Percentiles rank a stretch among this genome's conserved stretches.
phyloP scores from a whole-genome alignment of 768 basidiomycete genomes.

The Mrakia gelida region DNA sequence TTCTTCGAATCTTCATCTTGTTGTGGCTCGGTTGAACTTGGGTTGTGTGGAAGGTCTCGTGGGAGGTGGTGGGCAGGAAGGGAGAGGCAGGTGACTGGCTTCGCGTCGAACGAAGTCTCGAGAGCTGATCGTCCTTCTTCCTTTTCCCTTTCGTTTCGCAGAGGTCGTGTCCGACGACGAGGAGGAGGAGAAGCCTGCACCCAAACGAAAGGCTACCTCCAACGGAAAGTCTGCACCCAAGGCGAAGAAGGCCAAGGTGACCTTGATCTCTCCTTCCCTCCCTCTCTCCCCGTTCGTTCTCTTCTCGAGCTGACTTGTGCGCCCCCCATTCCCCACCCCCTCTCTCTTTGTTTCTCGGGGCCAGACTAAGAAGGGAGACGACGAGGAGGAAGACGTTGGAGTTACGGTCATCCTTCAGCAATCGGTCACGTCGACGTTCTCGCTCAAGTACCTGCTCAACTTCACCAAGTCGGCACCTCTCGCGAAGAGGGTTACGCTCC shows the following conservation, averaged over 20 bases:
- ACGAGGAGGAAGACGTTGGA: conserved; percentile 51
- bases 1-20: neutral
- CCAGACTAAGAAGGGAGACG: conserved; percentile 57
- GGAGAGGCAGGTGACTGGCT: too few species aligned
- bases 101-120: too few species aligned
- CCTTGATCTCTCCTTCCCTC: neutral
- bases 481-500: conserved; percentile 66
- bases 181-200: conserved; percentile 42
- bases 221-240: conserved; percentile 11
- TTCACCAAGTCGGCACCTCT: conserved; percentile 85
- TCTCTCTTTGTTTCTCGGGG: neutral
- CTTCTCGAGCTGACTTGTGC: neutral
- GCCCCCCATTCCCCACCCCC: neutral
- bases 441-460: conserved; percentile 93
- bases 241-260: conserved; percentile 31
- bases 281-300: neutral
- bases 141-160: neutral
- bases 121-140: too few species aligned
- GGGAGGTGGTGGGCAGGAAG: too few species aligned
- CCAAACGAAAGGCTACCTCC: conserved; percentile 19
- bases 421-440: conserved; percentile 88
- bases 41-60: too few species aligned
- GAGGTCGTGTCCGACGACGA: conserved; percentile 35
- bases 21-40: neutral
- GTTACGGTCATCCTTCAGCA: conserved; percentile 82